phyloP scores from a whole-genome alignment of 2,329 filamentous ascomycete genomes.

The Trichoderma sp. region DNA sequence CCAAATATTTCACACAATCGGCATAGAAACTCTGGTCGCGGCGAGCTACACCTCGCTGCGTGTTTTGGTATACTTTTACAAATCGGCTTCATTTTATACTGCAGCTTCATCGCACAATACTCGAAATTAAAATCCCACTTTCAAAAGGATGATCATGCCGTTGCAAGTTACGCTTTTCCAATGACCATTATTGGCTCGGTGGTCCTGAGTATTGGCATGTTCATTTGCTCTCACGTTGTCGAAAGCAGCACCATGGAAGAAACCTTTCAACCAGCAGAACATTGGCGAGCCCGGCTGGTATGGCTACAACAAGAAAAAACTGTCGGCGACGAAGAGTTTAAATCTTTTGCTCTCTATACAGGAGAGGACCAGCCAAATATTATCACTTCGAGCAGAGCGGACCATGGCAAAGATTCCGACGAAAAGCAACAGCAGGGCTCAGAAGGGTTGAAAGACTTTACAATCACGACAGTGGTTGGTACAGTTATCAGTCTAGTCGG shows the following conservation, averaged over 20 bases:
- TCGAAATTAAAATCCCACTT: neutral
- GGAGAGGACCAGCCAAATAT: neutral
- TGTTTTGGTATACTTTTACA: neutral
- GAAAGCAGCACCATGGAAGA: constrained; percentile 33
- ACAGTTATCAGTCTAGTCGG: constrained; percentile 25
- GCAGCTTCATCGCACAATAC: neutral
- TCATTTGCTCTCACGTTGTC: constrained; percentile 34
- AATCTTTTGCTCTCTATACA: neutral
- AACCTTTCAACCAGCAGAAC: constrained; percentile 14
- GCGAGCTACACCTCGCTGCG: neutral
- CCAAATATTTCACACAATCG: constrained; percentile 14
- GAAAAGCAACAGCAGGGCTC: neutral
- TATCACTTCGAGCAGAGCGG: neutral
- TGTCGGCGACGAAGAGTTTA: constrained; percentile 6
- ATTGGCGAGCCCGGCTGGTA: constrained; percentile 20
- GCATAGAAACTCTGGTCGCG: neutral
- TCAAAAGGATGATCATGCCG: neutral
- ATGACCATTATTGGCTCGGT: constrained; percentile 29
- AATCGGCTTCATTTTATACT: neutral
- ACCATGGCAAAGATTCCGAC: neutral
- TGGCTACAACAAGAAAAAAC: constrained; percentile 30
- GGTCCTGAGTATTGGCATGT: constrained; percentile 29
- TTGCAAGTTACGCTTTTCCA: constrained; percentile 28
- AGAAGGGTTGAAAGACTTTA: neutral
- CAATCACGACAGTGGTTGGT: neutral